Conservation (phyloP, 225 moss, liverwort and hornwort species). For the Antitrichia curtipendula region DNA sequence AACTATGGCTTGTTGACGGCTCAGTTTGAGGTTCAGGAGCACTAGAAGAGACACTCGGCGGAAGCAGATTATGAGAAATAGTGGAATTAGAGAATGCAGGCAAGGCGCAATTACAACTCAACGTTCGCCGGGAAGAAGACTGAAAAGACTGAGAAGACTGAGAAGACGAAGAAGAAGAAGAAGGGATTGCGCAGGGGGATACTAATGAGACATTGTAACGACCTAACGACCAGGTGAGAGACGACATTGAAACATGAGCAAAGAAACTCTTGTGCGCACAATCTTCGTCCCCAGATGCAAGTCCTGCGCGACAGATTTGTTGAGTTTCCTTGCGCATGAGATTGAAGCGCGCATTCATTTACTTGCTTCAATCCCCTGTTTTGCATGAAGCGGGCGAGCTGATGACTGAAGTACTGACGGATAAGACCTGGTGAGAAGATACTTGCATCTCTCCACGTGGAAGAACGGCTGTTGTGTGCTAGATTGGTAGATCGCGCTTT, state of each 20-base stretch:
- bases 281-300: neutral
- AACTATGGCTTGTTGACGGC: neutral
- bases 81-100: neutral
- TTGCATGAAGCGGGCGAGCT: neutral
- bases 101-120: neutral
- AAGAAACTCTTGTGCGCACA: too few relatives aligned
- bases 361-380: neutral
- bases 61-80: neutral
- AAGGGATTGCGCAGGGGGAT: neutral
- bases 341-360: neutral
- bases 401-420: neutral
- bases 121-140: neutral
- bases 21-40: neutral
- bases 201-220: neutral
- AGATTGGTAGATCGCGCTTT: neutral
- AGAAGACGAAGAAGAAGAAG: neutral
- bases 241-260: slow-evolving; percentile 26
- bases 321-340: neutral
- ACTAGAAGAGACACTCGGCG: neutral
- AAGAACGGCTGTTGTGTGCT: neutral
- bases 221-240: neutral
- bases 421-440: neutral
- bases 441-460: slow-evolving; percentile 7
- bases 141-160: neutral
- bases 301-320: neutral